A percentile compares a stretch with the other conserved stretches of the same genome.
Evolutionary conservation across 73 alveolate species (phyloP).

Genomic region (Durusdinium trenchii): DNA sequence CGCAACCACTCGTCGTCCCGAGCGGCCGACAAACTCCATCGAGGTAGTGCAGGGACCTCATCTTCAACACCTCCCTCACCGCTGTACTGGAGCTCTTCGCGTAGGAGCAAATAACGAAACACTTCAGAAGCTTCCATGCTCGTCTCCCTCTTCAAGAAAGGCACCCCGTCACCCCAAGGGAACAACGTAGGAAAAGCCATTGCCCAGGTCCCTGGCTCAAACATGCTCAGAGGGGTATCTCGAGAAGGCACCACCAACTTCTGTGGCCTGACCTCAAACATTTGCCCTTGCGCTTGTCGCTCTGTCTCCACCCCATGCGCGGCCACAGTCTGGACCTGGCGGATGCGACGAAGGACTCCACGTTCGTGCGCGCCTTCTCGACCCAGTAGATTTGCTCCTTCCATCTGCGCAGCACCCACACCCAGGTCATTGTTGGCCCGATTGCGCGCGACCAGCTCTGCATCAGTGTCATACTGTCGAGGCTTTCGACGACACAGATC

Average conservation of each 20-base stretch:
- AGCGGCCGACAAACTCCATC: background rate
- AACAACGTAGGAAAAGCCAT: background rate
- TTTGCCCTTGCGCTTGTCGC: background rate
- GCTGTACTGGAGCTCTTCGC: background rate
- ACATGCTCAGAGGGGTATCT: background rate
- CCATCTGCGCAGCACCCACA: background rate
- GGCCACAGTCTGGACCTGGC: background rate
- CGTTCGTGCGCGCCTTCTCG: background rate
- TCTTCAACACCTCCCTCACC: background rate
- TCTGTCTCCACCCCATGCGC: background rate
- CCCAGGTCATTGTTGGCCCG: too few species aligned
- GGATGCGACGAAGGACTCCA: background rate
- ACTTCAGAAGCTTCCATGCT: background rate
- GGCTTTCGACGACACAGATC: too few species aligned
- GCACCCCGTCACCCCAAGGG: slow-evolving; percentile 58
- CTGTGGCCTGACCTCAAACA: background rate
- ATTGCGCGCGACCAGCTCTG: too few species aligned
- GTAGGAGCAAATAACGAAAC: background rate
- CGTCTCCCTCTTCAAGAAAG: slow-evolving; percentile 1
- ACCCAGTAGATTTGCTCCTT: background rate
- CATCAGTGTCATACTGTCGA: too few species aligned
- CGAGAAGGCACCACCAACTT: background rate
- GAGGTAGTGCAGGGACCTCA: background rate
- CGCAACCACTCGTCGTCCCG: background rate
- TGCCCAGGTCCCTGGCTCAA: slow-evolving; percentile 1